phyloP scores from a whole-genome alignment of 768 basidiomycete genomes.

The Boletus subcaerulescens region DNA sequence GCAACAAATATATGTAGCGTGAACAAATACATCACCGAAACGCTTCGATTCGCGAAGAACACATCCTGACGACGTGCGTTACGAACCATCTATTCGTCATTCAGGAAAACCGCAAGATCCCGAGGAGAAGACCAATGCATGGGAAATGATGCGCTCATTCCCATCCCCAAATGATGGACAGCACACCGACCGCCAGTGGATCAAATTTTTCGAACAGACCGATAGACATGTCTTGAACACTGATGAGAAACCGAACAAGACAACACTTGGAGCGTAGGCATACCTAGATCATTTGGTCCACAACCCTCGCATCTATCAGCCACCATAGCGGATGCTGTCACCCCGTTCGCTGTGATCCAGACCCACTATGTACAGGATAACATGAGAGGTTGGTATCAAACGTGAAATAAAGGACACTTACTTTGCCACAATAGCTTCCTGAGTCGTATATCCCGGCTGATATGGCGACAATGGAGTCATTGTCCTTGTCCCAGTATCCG shows the following conservation, averaged over 20 bases:
- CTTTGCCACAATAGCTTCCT: slow-evolving; percentile 61
- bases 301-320: slow-evolving; percentile 63
- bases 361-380: slow-evolving; percentile 44
- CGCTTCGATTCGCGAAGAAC: slow-evolving; percentile 10
- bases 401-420: slow-evolving; percentile 26
- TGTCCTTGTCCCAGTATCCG: slow-evolving; percentile 47
- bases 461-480: slow-evolving; percentile 61
- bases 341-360: slow-evolving; percentile 51
- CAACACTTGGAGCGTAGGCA: slow-evolving; percentile 13
- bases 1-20: slow-evolving; percentile 5
- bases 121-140: neutral
- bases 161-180: slow-evolving; percentile 57
- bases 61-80: slow-evolving; percentile 18
- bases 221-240: slow-evolving; percentile 59
- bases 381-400: slow-evolving; percentile 7
- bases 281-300: slow-evolving; percentile 53
- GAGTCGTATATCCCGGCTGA: slow-evolving; percentile 49
- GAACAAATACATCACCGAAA: slow-evolving; percentile 24
- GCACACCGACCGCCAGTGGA: slow-evolving; percentile 44
- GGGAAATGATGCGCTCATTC: slow-evolving; percentile 22
- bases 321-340: slow-evolving; percentile 46
- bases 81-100: slow-evolving; percentile 7
- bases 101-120: slow-evolving; percentile 6
- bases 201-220: slow-evolving; percentile 55
- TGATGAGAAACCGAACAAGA: slow-evolving; percentile 3